Base-by-base conservation (phyloP, 306 rosid species). In the Acacia confusa region DNA sequence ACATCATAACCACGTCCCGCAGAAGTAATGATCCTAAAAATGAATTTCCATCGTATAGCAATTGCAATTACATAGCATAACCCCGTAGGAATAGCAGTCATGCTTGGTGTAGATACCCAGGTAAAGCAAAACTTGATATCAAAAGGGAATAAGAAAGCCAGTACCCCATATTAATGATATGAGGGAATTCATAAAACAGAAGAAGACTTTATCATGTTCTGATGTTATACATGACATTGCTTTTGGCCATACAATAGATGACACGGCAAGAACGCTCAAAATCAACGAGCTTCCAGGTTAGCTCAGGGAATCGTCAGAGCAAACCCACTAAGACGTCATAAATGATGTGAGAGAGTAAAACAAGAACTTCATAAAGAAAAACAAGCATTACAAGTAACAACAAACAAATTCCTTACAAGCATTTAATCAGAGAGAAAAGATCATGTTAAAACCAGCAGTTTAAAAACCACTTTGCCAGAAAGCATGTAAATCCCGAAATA, bases 391-490 rank as follows among this genome's bases (percentile, higher is more conserved):
- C 66, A 28, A 28, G 69, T 14, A 27, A 14, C 69, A 86, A 81
- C 63, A 14, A 13, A 64, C 47, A 60, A 74, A 64, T 60, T 69
- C 72, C 30, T 38, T 3, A 28, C 22, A 72, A 47, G 72, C 80
- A 77, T 73, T 72, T 47, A 61, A 61, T 28, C 63, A 48, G 38
- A 70, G 28, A 48, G 47, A 41, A 45, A 47, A 81, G 45, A 73
- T 32, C 55, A 36, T 58, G 65, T 74, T 14, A 58, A 73, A 86
- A 17, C 36, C 78, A 86, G 58, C 74, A 76, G n/a, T 60, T 80
- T 47, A 45, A 19, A 58, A 38, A 68, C 44, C 70, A 68, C 41
- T 44, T 77, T 20, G 43, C 44, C 34, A 36, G 52, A 78, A 64
- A 72, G 74, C 70, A 50, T 7, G 74, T 74, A 67, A 65, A 66